phyloP scores from a whole-genome alignment of 225 moss, liverwort and hornwort genomes.

The Marchantia paleacea region DNA sequence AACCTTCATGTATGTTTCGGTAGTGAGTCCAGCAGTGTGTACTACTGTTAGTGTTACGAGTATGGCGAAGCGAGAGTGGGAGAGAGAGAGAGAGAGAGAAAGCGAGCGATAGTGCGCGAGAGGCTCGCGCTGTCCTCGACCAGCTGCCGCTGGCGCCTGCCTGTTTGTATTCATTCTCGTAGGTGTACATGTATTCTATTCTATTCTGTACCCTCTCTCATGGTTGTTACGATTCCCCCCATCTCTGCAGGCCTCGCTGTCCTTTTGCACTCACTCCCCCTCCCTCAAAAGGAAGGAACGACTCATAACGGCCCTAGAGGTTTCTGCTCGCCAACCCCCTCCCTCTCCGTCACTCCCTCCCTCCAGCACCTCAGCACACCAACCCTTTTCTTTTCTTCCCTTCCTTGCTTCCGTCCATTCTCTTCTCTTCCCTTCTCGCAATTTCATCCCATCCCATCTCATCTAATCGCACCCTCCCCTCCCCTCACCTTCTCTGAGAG shows the following conservation, averaged over 20 bases:
- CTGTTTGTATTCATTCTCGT: constrained; percentile 1
- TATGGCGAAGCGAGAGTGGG: no score
- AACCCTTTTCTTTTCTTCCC: neutral
- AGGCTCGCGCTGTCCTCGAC: neutral
- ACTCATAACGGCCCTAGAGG: neutral
- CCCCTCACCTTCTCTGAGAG: no score
- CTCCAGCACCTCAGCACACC: neutral
- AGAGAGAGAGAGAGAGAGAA: no score
- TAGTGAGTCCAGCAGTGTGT: neutral
- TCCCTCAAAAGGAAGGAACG: neutral
- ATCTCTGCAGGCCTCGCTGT: neutral
- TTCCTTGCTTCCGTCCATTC: no score
- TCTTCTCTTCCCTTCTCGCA: neutral
- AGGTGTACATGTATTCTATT: constrained; percentile 6
- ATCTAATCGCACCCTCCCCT: no score
- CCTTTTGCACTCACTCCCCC: neutral
- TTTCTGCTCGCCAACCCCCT: neutral
- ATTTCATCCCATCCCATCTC: no score
- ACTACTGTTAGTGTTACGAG: neutral
- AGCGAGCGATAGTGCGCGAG: neutral
- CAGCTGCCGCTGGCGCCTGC: neutral
- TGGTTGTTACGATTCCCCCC: constrained; percentile 8
- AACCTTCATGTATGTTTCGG: neutral
- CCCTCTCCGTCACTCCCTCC: neutral
- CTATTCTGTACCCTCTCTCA: neutral